Conservation (phyloP, 345 rosid species). For the Linum trigynum region DNA sequence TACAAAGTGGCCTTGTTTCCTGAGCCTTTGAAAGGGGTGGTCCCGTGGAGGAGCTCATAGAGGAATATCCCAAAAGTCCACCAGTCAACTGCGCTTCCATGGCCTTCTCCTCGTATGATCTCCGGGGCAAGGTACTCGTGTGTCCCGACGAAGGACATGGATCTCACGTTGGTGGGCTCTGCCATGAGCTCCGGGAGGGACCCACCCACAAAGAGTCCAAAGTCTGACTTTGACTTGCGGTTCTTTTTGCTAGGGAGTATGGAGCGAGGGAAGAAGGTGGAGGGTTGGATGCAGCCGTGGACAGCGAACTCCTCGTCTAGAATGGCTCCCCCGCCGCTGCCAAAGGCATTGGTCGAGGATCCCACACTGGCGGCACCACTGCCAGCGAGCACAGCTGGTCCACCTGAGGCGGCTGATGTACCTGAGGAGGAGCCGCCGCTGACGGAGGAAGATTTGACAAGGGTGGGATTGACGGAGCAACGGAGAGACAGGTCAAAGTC, state of each 20-base stretch:
- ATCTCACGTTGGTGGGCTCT: constrained; percentile 1
- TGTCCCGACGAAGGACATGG: constrained; percentile 5
- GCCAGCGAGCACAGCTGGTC: not conserved
- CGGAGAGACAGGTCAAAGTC: constrained; percentile 4
- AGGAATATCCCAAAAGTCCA: constrained; percentile 4
- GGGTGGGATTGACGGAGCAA: constrained; percentile 1
- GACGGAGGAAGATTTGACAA: constrained; percentile 1
- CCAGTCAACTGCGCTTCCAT: constrained; percentile 3
- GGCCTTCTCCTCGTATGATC: constrained; percentile 2
- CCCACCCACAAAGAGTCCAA: not conserved
- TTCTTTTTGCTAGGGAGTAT: constrained; percentile 2
- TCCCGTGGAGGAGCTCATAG: constrained; percentile 4
- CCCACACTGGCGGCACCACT: not conserved
- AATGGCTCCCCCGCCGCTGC: not conserved
- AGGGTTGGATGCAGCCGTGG: constrained; percentile 2
- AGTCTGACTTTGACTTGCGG: constrained; percentile 4
- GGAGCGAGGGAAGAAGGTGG: constrained; percentile 1
- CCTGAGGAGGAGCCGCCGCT: not conserved
- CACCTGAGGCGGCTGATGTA: not conserved
- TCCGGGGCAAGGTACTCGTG: constrained; percentile 6
- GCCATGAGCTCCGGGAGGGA: constrained; percentile 7
- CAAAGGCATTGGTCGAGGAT: not conserved
- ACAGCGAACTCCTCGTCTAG: constrained; percentile 2
- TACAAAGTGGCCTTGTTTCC: not conserved
- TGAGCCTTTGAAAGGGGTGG: constrained; percentile 3